A percentile compares a stretch with the other conserved stretches of the same genome.
Evolutionary conservation across 352 stramenopile genomes (phyloP).

Genomic region (Globisporangium cystogenes): DNA sequence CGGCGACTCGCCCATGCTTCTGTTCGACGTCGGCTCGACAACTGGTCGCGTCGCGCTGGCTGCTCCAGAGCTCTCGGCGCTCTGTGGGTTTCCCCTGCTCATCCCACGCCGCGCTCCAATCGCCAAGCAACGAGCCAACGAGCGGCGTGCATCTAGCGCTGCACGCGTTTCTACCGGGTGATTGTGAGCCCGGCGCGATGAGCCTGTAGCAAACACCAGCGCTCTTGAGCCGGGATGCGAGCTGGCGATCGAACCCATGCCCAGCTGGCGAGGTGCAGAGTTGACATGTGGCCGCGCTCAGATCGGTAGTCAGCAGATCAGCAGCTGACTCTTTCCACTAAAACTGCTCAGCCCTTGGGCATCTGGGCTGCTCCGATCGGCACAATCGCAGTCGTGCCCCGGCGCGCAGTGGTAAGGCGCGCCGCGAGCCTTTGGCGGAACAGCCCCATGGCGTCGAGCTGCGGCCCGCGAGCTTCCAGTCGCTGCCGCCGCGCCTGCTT

Average conservation of each 20-base stretch:
- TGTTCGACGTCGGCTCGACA: neutral
- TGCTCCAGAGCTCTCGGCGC: no score
- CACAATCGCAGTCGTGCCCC: neutral
- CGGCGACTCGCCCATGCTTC: slow-evolving; percentile 7
- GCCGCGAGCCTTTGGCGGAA: neutral
- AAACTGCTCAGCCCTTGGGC: no score
- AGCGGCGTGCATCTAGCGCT: neutral
- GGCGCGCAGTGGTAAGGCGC: neutral
- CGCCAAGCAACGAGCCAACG: neutral
- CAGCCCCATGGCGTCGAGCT: neutral
- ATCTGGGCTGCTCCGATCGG: neutral
- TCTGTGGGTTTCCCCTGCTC: neutral
- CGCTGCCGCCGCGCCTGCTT: neutral
- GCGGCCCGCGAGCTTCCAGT: neutral
- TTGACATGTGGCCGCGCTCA: neutral
- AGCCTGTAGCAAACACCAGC: neutral
- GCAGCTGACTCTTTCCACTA: neutral
- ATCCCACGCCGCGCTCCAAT: neutral
- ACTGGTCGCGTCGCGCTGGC: neutral
- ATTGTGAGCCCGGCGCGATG: neutral
- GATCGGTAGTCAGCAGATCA: neutral
- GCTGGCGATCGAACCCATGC: neutral
- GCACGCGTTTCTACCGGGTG: neutral
- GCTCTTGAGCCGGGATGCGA: neutral
- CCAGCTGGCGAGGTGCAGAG: neutral